Conservation (phyloP, 495 filamentous ascomycete species). For the Penicillium paxilli region DNA sequence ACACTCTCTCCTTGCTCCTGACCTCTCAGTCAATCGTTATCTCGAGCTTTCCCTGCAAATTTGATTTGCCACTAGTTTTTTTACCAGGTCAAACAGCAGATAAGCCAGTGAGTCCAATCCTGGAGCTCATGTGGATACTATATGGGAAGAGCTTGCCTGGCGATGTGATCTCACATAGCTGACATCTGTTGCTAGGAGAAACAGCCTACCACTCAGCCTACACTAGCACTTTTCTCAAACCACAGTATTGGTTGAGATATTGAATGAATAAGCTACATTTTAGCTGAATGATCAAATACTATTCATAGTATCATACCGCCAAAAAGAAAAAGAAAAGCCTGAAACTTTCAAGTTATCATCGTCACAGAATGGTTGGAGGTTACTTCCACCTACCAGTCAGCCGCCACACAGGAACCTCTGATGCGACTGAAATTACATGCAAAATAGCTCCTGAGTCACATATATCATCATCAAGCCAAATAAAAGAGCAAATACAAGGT, state of each 20-base stretch:
- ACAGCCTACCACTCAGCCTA: slow-evolving; percentile 10
- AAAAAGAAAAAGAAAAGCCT: neutral
- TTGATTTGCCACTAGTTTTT: neutral
- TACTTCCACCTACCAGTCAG: slow-evolving; percentile 42
- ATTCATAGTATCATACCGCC: too few species aligned
- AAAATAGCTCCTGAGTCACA: slow-evolving; percentile 28
- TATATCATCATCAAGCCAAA: slow-evolving; percentile 23
- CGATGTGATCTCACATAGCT: slow-evolving; percentile 24
- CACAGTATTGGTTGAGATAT: slow-evolving; percentile 6
- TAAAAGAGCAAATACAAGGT: slow-evolving; percentile 20
- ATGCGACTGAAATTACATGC: slow-evolving; percentile 23
- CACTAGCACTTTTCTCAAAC: neutral
- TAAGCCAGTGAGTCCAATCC: neutral
- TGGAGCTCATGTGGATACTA: slow-evolving; percentile 5
- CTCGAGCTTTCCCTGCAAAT: neutral
- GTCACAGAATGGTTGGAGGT: slow-evolving; percentile 37
- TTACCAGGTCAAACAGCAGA: neutral
- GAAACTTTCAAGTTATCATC: neutral
- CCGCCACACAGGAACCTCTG: slow-evolving; percentile 30
- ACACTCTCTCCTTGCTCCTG: slow-evolving; percentile 1
- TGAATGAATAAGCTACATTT: slow-evolving; percentile 4
- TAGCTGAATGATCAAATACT: neutral
- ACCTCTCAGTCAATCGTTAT: neutral
- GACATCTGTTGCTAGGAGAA: slow-evolving; percentile 26
- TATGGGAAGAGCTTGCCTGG: slow-evolving; percentile 2